A percentile compares a stretch with the other conserved stretches of the same genome.
Evolutionary conservation across 2,329 filamentous ascomycete species (phyloP).

Genomic region (Calonectria naviculata): DNA sequence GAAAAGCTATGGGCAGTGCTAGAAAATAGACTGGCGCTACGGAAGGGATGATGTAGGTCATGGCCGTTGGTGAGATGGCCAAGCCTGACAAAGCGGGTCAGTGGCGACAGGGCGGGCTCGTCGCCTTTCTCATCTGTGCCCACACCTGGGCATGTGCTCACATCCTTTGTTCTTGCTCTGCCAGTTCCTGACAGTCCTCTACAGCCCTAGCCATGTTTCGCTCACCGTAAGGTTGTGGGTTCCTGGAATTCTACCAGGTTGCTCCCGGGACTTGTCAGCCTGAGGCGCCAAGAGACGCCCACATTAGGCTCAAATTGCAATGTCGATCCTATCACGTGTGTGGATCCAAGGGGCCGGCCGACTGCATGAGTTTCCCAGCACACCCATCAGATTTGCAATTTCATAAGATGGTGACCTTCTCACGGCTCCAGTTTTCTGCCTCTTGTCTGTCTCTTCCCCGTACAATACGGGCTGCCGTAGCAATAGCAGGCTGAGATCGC

Average conservation of each 20-base stretch:
- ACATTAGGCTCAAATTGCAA: constrained; percentile 31
- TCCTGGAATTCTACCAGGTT: constrained; percentile 10
- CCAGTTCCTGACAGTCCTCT: background rate
- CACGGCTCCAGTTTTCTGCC: constrained; percentile 17
- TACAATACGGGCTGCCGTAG: background rate
- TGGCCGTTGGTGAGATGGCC: background rate
- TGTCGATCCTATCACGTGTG: constrained; percentile 44
- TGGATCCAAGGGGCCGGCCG: constrained; percentile 30
- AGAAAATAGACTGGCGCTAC: constrained; percentile 14
- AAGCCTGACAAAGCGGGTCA: constrained; percentile 1
- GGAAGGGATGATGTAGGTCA: background rate
- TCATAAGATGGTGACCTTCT: constrained; percentile 16
- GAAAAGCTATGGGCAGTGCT: constrained; percentile 11
- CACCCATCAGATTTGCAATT: constrained; percentile 18
- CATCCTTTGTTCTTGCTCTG: background rate
- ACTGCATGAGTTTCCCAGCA: constrained; percentile 20
- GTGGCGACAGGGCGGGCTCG: background rate
- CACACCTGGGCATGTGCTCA: constrained; percentile 6
- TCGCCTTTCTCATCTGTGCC: background rate
- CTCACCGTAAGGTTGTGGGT: background rate
- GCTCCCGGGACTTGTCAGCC: background rate
- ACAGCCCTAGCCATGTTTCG: background rate
- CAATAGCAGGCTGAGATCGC: background rate
- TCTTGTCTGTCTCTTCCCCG: background rate
- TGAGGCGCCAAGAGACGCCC: constrained; percentile 12